phyloP scores from a whole-genome alignment of 352 stramenopile genomes.

The Globisporangium apiculatum region DNA sequence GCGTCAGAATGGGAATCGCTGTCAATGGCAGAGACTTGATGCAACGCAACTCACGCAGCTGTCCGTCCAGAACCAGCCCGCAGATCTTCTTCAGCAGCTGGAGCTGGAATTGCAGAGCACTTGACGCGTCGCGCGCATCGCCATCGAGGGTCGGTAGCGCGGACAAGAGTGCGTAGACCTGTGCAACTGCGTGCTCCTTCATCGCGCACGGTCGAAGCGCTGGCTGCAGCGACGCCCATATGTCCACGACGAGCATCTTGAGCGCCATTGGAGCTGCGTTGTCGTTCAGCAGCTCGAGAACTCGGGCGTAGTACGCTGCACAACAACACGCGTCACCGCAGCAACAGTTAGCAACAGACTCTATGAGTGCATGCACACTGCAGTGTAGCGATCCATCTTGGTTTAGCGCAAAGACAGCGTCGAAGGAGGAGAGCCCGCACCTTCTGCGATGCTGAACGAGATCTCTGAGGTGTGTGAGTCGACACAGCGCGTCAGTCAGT shows the following conservation, averaged over 20 bases:
- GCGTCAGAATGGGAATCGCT: background rate
- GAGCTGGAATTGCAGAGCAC: background rate
- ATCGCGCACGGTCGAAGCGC: conserved; percentile 5
- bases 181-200: conserved; percentile 3
- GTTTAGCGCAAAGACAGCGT: background rate
- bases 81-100: conserved; percentile 3
- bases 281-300: background rate
- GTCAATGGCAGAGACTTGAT: background rate
- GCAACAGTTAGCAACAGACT: no score
- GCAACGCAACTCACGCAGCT: conserved; percentile 1
- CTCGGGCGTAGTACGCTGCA: background rate
- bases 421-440: background rate
- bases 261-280: background rate
- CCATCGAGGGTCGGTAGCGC: background rate
- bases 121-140: background rate
- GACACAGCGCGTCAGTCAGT: no score
- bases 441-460: background rate
- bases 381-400: background rate
- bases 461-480: background rate
- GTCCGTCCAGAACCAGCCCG: conserved; percentile 4
- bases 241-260: conserved; percentile 4
- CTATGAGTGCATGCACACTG: no score
- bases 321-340: no score
- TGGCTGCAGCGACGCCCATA: conserved; percentile 9
- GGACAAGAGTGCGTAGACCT: conserved; percentile 3